Conservation (phyloP, 106 monocot species). For the Platanthera guangdongensis region DNA sequence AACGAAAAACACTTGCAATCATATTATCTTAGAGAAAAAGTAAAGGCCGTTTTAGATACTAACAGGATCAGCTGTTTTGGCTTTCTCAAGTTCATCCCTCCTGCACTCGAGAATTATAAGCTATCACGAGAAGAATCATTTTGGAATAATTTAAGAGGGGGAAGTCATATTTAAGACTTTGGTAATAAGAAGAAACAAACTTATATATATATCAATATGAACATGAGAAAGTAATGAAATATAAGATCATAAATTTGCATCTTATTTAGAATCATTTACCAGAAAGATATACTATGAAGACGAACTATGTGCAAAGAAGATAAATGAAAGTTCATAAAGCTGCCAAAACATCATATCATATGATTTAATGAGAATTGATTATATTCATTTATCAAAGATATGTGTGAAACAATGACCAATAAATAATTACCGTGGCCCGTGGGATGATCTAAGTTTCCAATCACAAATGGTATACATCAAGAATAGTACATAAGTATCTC, state of each 20-base stretch:
- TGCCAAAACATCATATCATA: background rate
- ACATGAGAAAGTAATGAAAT: background rate
- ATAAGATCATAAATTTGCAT: background rate
- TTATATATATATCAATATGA: background rate
- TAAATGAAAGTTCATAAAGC: background rate
- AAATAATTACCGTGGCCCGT: too few relatives aligned
- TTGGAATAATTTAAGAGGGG: background rate
- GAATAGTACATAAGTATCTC: too few relatives aligned
- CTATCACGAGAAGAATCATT: background rate
- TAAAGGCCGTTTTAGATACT: conserved; percentile 11
- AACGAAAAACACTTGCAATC: background rate
- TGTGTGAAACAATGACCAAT: too few relatives aligned
- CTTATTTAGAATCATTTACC: background rate
- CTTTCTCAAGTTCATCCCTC: conserved; percentile 81
- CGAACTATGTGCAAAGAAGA: background rate
- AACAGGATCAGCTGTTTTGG: conserved; percentile 81
- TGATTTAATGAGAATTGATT: too few relatives aligned
- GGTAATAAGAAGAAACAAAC: background rate
- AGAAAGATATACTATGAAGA: background rate
- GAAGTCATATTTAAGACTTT: background rate
- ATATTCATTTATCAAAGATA: too few relatives aligned
- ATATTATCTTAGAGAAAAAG: background rate
- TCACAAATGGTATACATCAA: too few relatives aligned
- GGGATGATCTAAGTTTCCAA: too few relatives aligned
- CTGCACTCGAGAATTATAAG: conserved; percentile 30